Conservation (phyloP, 495 filamentous ascomycete species). For the Trichoderma gamsii region DNA sequence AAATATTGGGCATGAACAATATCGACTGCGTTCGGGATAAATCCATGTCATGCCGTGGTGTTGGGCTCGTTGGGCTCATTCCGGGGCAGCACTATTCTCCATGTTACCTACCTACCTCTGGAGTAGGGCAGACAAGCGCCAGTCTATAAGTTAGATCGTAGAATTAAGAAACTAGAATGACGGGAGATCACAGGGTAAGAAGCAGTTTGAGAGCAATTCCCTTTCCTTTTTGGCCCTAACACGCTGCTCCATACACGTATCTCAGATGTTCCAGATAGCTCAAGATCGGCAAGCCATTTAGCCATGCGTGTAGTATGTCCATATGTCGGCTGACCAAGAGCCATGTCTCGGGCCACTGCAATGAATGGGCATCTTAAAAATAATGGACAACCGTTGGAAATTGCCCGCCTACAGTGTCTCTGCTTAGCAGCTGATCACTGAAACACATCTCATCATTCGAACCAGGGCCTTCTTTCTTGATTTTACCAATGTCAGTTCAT, state of each 20-base stretch:
- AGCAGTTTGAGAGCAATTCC: no score
- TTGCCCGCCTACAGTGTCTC: background rate
- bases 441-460: background rate
- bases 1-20: background rate
- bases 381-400: background rate
- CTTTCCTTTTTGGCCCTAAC: no score
- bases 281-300: background rate
- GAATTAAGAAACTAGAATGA: no score
- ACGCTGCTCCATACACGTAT: background rate
- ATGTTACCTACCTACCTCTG: background rate
- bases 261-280: background rate
- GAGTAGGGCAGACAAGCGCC: background rate
- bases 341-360: background rate
- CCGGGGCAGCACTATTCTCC: background rate
- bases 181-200: no score
- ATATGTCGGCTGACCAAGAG: background rate
- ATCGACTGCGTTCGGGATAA: background rate
- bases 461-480: no score
- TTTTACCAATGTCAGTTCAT: no score
- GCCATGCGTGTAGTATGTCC: no score
- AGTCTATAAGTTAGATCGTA: background rate
- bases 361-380: background rate
- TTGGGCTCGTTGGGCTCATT: conserved; percentile 2
- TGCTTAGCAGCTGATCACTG: background rate
- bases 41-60: background rate